A percentile compares a stretch with the other conserved stretches of the same genome.
Conservation (phyloP, 2,329 filamentous ascomycete species). For the Verticillium zaregamsianum region DNA sequence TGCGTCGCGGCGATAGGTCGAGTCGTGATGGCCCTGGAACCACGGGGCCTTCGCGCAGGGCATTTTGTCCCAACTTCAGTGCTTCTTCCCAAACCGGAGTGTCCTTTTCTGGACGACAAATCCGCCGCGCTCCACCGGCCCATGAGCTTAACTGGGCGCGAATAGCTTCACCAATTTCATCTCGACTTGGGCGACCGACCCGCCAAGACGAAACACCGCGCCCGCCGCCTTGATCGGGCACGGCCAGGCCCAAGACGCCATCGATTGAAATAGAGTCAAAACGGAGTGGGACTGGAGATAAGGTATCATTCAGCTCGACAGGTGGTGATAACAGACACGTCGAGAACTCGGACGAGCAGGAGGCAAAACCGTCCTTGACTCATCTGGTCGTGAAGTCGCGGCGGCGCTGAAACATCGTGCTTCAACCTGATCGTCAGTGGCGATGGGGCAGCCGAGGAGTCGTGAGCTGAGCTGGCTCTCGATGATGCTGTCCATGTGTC, state of each 20-base stretch:
- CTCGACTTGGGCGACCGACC: neutral
- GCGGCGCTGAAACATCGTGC: neutral
- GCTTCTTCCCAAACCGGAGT: neutral
- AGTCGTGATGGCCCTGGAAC: neutral
- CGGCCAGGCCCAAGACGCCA: neutral
- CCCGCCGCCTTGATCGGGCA: neutral
- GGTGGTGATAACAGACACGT: neutral
- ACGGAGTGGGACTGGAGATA: neutral
- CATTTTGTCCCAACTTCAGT: neutral
- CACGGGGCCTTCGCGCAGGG: neutral
- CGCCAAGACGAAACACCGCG: neutral
- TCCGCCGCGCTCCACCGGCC: neutral
- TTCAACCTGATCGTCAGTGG: neutral
- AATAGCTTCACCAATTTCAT: neutral
- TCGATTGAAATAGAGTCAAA: neutral
- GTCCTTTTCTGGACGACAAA: neutral
- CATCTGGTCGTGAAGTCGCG: neutral
- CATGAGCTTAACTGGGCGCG: neutral
- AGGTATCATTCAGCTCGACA: neutral
- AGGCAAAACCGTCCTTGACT: neutral
- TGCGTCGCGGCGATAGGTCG: neutral
- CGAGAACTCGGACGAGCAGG: neutral
- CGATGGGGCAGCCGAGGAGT: neutral
- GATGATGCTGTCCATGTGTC: neutral
- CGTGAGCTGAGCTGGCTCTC: neutral